Base-by-base conservation (phyloP, 2,329 filamentous ascomycete species). In the Pseudocercospora eumusae region DNA sequence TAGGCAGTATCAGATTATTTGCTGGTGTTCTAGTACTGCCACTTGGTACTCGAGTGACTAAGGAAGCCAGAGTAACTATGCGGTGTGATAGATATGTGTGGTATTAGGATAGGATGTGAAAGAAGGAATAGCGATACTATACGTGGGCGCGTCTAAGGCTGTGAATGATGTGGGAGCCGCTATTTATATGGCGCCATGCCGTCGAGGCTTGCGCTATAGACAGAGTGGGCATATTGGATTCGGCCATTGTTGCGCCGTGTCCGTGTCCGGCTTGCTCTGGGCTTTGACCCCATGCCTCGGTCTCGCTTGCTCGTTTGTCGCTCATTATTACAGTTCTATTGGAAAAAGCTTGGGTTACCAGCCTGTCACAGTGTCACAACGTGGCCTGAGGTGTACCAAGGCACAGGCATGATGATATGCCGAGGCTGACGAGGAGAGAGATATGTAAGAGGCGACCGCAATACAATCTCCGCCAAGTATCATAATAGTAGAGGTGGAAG, bases 151-250 rank as follows among this genome's bases (percentile, higher is more conserved):
- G 23, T 50, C 47, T 15, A 21, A 27, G 21, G 10, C 21, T 50
- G 20, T 23, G 20, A 18, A 23, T 28, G 23, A 50, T 15, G n/a
- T 52, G 50, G 50, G 50, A 54, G 55, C 42, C 13, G 42, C 36
- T 47, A 44, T 47, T 45, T 47, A 57, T 45, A 11, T 20, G 45
- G 54, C 54, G 54, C 54, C 54, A 42, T 56, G 54, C 55, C 33
- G 55, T 57, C 55, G 31, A 45, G 55, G 36, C 54, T 44, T 6
- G 40, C 33, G 9, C 25, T 56, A 45, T 28, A 33, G 36, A 15
- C 45, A 49, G 45, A 49, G n/a, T 21, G 44, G 45, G 23, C 21
- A 50, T 27, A 23, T 27, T 50, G 33, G 54, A 44, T 42, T 56
- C 54, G 53, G 53, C 53, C 10, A 3, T 25, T 23, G 52, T 56